Base-by-base conservation (phyloP, 805 yeast genomes). In the Metschnikowia cerradonensis region DNA sequence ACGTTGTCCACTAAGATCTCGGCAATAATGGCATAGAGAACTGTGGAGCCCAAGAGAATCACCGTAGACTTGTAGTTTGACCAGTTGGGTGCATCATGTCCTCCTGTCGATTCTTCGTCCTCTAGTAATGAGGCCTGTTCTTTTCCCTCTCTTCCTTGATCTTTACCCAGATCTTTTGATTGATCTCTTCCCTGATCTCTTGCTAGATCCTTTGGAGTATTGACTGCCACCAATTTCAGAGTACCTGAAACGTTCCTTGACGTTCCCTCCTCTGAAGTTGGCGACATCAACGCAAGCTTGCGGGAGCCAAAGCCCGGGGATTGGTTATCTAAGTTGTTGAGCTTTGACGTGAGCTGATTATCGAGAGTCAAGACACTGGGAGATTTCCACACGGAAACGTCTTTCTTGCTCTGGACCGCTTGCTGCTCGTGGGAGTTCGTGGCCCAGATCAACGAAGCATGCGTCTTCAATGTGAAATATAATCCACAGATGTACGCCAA, bases 1-100 rank as follows among this genome's bases (percentile, higher is more conserved):
- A 92, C 97, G 53, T 90, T 89, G 63, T 88, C 91, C 37, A 92
- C 97, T 56, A 92, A 75, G 38, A 92, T 89, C 67, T 92, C 98
- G 1, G 98, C 99, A 60, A 94, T 91, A 32, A 90, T 70, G 0
- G 99, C 97, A 67, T 94, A 94, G 19, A 90, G 71, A 10, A 91
- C 55, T 0, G 99, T 94, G 0, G 98, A 92, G 3, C 86, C 80
- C 6, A 94, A 73, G 42, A 94, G 74, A 48, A 94, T 91, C 15
- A 86, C 79, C 0, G 96, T 80, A 2, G 96, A 88, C 67, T 90
- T 92, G 14, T 73, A 72, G 61, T 92, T 80, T 6, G 96, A 85
- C 99, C 99, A 94, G 65, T 94, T 94, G 42, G 99, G 98, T 0
- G 97, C 95, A 66, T 90, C 97, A 60, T 92, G 97, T 1, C 96